Percentiles rank a stretch among this genome's conserved stretches.
phyloP scores from a whole-genome alignment of 805 yeast species.

The Suhomyces prunicola region DNA sequence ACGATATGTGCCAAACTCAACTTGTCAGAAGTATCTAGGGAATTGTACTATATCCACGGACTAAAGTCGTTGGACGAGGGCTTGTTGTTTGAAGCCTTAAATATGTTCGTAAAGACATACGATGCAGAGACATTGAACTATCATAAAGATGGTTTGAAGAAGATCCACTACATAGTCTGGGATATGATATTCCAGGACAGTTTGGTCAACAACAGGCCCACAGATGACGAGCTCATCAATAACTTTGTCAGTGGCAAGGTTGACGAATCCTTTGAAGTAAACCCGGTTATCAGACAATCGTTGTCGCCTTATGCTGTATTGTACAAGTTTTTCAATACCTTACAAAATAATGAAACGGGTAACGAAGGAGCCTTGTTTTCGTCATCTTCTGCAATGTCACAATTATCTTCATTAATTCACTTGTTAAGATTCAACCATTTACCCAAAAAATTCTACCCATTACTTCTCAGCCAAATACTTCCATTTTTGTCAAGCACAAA shows the following conservation, averaged over 20 bases:
- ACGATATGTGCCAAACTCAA: constrained; percentile 68
- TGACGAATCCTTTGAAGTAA: constrained; percentile 34
- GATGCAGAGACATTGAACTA: constrained; percentile 32
- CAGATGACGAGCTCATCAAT: constrained; percentile 56
- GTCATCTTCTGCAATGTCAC: constrained; percentile 21
- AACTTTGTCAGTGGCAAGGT: constrained; percentile 41
- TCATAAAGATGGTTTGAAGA: constrained; percentile 34
- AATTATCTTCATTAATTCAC: constrained; percentile 48
- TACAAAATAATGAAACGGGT: constrained; percentile 6
- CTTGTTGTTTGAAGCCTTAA: constrained; percentile 57
- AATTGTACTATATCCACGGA: constrained; percentile 51
- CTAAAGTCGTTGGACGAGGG: constrained; percentile 51
- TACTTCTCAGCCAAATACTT: constrained; percentile 46
- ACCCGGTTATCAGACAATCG: constrained; percentile 63
- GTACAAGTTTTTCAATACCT: constrained; percentile 43
- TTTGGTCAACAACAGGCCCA: constrained; percentile 48
- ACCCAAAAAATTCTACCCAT: constrained; percentile 49
- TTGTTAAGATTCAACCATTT: constrained; percentile 39
- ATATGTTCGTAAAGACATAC: constrained; percentile 61
- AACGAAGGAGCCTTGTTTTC: neutral
- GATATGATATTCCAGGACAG: constrained; percentile 58
- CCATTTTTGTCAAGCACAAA: constrained; percentile 32
- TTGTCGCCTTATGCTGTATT: constrained; percentile 70
- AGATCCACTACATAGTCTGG: constrained; percentile 55
- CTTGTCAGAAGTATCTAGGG: constrained; percentile 54